Percentiles rank a stretch among this genome's conserved stretches.
Conservation (phyloP, 2,329 filamentous ascomycete genomes). For the Ceratocystis albifundus region DNA sequence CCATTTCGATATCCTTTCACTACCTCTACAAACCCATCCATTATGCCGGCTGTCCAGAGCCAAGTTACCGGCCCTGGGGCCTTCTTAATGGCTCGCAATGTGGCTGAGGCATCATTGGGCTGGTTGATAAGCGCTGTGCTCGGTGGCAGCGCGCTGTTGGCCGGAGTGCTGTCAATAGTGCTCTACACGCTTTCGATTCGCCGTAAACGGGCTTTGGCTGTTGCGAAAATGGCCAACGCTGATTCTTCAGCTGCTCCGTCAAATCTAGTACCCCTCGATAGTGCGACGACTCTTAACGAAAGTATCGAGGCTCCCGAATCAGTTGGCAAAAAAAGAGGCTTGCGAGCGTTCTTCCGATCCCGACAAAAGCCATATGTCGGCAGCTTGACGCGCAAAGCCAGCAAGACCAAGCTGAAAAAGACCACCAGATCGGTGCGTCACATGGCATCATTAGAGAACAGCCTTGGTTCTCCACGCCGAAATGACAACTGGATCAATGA, state of each 20-base stretch:
- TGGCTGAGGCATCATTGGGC: slow-evolving; percentile 26
- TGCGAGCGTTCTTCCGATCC: slow-evolving; percentile 6
- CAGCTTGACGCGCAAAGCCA: background rate
- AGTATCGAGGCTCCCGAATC: background rate
- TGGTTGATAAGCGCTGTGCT: slow-evolving; percentile 38
- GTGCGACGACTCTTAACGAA: background rate
- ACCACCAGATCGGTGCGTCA: background rate
- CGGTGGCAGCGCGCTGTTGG: slow-evolving; percentile 38
- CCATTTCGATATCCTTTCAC: background rate
- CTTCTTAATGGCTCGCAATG: background rate
- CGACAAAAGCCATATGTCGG: slow-evolving; percentile 9
- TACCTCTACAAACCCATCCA: background rate
- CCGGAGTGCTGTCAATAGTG: slow-evolving; percentile 35
- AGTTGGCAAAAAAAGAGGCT: background rate
- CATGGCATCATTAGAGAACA: background rate
- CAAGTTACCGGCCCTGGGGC: slow-evolving; percentile 9
- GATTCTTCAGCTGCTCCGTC: background rate
- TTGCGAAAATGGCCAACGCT: background rate
- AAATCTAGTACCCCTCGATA: slow-evolving; percentile 12
- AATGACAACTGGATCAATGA: slow-evolving; percentile 17
- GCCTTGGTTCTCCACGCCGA: background rate
- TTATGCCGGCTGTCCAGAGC: slow-evolving; percentile 19
- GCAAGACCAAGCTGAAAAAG: background rate
- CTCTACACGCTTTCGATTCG: slow-evolving; percentile 33
- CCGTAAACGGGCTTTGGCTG: slow-evolving; percentile 24